phyloP scores from a whole-genome alignment of 805 yeast genomes.

The Blastobotrys chiropterorum region DNA sequence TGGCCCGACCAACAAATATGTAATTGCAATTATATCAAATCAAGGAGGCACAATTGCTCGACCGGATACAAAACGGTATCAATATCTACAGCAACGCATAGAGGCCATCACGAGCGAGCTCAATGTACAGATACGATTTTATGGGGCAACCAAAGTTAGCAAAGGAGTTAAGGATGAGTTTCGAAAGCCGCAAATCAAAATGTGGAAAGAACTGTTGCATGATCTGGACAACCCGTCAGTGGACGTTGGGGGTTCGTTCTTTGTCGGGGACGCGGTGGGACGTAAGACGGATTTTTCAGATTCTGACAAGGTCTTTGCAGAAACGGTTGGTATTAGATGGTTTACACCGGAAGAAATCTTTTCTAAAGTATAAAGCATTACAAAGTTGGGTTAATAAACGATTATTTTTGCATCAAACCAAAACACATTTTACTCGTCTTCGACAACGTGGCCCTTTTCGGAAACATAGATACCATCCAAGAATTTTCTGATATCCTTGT shows the following conservation, averaged over 20 bases:
- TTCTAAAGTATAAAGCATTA: not conserved
- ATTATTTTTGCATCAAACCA: constrained; percentile 1
- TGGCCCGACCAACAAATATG: constrained; percentile 21
- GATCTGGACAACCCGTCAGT: constrained; percentile 34
- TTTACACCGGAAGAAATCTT: constrained; percentile 69
- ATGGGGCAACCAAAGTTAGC: constrained; percentile 57
- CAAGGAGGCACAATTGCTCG: constrained; percentile 61
- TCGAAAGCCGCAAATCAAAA: constrained; percentile 73
- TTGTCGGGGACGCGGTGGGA: constrained; percentile 98
- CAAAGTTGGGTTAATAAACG: not conserved
- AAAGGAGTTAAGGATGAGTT: constrained; percentile 16
- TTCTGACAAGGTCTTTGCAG: constrained; percentile 68
- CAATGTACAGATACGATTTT: constrained; percentile 39
- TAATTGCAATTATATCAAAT: constrained; percentile 73
- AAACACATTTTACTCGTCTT: constrained; percentile 36
- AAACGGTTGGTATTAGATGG: constrained; percentile 47
- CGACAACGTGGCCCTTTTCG: constrained; percentile 82
- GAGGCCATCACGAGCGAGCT: constrained; percentile 24
- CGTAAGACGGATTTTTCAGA: constrained; percentile 72
- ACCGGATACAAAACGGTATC: constrained; percentile 32
- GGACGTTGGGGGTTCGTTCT: constrained; percentile 46
- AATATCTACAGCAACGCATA: constrained; percentile 31
- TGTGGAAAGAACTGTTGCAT: constrained; percentile 54
- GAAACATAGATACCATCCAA: constrained; percentile 99
- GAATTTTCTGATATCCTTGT: constrained; percentile 99